A percentile compares a stretch with the other conserved stretches of the same genome.
Evolutionary conservation across 208 protist genomes (phyloP).

Genomic region (Acanthamoeba lenticulata): DNA sequence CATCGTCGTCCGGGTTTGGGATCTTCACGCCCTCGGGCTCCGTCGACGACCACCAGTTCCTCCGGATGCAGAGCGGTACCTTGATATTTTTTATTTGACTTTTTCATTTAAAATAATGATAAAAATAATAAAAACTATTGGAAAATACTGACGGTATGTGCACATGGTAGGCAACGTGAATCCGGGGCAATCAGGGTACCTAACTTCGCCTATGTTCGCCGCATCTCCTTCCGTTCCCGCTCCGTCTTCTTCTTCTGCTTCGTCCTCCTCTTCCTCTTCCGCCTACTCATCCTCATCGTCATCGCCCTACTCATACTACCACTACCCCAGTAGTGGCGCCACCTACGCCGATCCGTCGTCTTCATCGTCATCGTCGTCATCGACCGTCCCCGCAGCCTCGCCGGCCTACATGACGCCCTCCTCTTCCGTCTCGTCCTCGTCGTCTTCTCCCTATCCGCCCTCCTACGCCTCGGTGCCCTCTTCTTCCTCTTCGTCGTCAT

Average conservation of each 20-base stretch:
- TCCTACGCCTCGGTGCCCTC: too few species aligned
- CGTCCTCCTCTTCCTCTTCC: not conserved
- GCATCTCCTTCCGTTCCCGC: not conserved
- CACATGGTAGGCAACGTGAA: not conserved
- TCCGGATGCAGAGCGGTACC: conserved; percentile 31
- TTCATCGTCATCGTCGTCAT: too few species aligned
- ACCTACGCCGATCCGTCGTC: too few species aligned
- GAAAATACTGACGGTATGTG: too few species aligned
- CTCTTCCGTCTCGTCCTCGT: too few species aligned
- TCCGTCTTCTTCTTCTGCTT: not conserved
- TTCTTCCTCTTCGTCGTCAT: too few species aligned
- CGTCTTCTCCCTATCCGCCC: not conserved
- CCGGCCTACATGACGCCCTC: too few species aligned
- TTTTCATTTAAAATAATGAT: too few species aligned
- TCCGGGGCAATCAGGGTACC: not conserved
- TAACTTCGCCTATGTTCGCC: not conserved
- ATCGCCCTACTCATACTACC: not conserved
- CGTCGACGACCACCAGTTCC: not conserved
- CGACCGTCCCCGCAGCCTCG: too few species aligned
- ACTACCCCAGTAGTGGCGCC: not conserved
- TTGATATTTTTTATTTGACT: not conserved
- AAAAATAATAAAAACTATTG: too few species aligned
- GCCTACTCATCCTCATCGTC: not conserved
- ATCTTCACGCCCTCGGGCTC: not conserved
- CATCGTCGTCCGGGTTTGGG: not conserved